A percentile compares a stretch with the other conserved stretches of the same genome.
phyloP scores from a whole-genome alignment of 2,329 filamentous ascomycete genomes.

The Aspergillus neoniger region DNA sequence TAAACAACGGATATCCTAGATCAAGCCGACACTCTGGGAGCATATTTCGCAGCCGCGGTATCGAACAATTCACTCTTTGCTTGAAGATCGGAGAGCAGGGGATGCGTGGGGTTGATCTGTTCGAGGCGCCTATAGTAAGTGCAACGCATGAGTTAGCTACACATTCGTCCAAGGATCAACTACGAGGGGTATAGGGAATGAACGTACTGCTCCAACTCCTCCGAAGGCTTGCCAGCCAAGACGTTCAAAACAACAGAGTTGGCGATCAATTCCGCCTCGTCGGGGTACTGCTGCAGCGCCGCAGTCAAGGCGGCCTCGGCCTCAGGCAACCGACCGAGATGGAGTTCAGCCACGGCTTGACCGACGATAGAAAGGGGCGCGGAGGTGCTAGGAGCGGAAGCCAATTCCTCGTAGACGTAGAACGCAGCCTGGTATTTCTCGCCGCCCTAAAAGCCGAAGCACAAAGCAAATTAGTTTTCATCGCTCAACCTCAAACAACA shows the following conservation, averaged over 20 bases:
- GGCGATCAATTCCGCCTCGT: conserved; percentile 73
- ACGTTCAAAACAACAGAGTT: conserved; percentile 80
- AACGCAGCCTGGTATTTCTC: conserved; percentile 96
- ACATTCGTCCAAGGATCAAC: background rate
- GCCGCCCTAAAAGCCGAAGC: conserved; percentile 64
- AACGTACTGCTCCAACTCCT: conserved; percentile 64
- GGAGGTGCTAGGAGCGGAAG: conserved; percentile 79
- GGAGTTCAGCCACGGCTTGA: conserved; percentile 88
- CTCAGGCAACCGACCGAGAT: conserved; percentile 85
- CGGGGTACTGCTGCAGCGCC: conserved; percentile 72
- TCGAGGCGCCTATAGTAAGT: conserved; percentile 39
- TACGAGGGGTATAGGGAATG: background rate
- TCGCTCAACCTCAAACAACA: background rate
- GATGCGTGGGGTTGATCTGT: conserved; percentile 65
- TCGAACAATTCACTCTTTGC: conserved; percentile 90
- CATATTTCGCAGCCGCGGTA: conserved; percentile 81
- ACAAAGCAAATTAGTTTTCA: background rate
- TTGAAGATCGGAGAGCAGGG: conserved; percentile 70
- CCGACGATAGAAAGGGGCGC: conserved; percentile 75
- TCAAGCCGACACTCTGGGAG: conserved; percentile 66
- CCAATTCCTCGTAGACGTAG: conserved; percentile 96
- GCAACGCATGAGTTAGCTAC: background rate
- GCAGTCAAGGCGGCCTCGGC: conserved; percentile 83
- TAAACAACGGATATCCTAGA: background rate
- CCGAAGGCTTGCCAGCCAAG: conserved; percentile 70